Percentiles rank a stretch among this genome's conserved stretches.
These are phyloP conservation scores for Salix arbutifolia DNA, from an alignment of 345 rosid species.

Conservation along the genomic window DNA sequence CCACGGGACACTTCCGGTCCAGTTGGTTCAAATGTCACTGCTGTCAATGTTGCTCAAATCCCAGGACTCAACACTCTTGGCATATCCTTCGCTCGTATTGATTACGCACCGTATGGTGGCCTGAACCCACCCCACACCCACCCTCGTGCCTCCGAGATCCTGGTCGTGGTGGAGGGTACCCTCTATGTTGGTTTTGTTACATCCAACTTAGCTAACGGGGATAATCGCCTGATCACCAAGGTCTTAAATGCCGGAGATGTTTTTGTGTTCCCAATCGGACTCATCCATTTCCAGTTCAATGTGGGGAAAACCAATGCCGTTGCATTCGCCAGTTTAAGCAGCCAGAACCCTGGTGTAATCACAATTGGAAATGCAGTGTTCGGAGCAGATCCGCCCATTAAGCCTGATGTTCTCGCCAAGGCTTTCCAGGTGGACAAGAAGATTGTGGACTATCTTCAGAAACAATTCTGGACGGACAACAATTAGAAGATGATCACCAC, in stretches of 20 bases:
- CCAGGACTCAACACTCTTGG: slow-evolving; percentile 15
- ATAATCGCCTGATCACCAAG: slow-evolving; percentile 8
- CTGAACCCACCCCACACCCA: not conserved
- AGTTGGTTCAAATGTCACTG: not conserved
- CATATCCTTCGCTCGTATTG: not conserved
- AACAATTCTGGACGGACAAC: no score
- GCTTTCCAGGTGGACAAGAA: not conserved
- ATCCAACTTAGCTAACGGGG: not conserved
- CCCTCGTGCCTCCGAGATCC: slow-evolving; percentile 4
- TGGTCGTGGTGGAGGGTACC: not conserved
- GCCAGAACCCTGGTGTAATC: slow-evolving; percentile 14
- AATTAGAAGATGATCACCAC: no score
- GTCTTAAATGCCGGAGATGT: slow-evolving; percentile 1
- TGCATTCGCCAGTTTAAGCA: not conserved
- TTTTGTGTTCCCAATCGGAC: slow-evolving; percentile 9
- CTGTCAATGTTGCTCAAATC: not conserved
- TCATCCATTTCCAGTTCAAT: slow-evolving; percentile 5
- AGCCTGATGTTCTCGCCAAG: not conserved
- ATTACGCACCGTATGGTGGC: not conserved
- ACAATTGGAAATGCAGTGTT: not conserved
- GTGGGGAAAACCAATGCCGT: not conserved
- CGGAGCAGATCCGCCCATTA: not conserved
- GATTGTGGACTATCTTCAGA: not conserved
- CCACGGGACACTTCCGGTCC: not conserved
- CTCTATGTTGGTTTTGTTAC: slow-evolving; percentile 10